Evolutionary conservation across 306 rosid species (phyloP).

Genomic region (Cucumis cinereus): DNA sequence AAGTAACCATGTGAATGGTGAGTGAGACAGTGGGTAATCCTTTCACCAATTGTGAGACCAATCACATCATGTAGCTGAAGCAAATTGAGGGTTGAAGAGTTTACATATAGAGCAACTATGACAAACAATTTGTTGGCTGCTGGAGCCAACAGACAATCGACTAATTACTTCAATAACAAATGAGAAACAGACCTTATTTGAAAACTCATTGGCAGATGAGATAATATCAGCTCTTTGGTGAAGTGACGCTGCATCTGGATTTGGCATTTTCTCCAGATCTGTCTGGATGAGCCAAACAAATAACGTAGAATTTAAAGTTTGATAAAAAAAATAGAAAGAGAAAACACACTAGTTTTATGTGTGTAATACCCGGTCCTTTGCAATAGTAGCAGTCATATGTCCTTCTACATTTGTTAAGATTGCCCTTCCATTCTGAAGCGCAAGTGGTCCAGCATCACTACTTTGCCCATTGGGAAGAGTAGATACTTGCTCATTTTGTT

Average conservation of each 20-base stretch:
- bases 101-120: background rate
- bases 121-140: background rate
- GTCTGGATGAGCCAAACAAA: conserved; percentile 19
- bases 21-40: background rate
- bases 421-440: conserved; percentile 25
- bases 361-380: conserved; percentile 43
- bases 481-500: conserved; percentile 27
- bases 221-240: conserved; percentile 20
- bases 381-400: conserved; percentile 23
- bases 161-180: background rate
- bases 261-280: conserved; percentile 20
- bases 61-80: no score
- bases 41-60: background rate
- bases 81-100: background rate
- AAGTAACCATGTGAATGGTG: background rate
- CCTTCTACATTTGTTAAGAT: conserved; percentile 28
- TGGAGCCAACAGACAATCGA: background rate
- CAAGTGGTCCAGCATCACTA: conserved; percentile 24
- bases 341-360: background rate
- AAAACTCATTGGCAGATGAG: conserved; percentile 14
- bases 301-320: background rate
- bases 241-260: conserved; percentile 14
- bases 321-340: background rate
- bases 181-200: conserved; percentile 24
- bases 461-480: conserved; percentile 23